These are phyloP conservation scores for Aspergillus diversus DNA, from an alignment of 495 filamentous ascomycete genomes.

Conservation along the genomic window DNA sequence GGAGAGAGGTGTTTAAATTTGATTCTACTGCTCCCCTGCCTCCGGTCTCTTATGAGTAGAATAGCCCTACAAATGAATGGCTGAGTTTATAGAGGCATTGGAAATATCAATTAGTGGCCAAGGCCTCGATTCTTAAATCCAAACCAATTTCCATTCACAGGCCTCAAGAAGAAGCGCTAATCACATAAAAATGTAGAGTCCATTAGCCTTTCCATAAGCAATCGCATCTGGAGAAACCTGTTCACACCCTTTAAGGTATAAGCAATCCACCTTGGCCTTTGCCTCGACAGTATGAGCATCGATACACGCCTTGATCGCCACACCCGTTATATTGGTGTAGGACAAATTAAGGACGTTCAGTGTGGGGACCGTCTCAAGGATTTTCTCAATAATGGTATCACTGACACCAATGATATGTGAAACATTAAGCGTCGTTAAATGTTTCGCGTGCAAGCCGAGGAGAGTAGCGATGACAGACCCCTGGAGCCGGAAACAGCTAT, in stretches of 20 bases:
- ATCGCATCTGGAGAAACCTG: slow-evolving; percentile 43
- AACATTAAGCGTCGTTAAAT: slow-evolving; percentile 38
- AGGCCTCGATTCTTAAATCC: background rate
- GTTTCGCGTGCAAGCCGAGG: slow-evolving; percentile 18
- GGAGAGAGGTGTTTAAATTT: slow-evolving; percentile 61
- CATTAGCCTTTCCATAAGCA: slow-evolving; percentile 38
- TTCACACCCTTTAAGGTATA: slow-evolving; percentile 38
- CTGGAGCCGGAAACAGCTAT: slow-evolving; percentile 30
- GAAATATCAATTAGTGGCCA: background rate
- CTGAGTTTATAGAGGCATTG: background rate
- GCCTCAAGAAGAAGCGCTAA: background rate
- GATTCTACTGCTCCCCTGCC: background rate
- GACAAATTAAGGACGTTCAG: slow-evolving; percentile 42
- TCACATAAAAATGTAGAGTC: slow-evolving; percentile 32
- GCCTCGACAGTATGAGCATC: slow-evolving; percentile 21
- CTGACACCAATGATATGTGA: slow-evolving; percentile 27
- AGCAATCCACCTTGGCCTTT: slow-evolving; percentile 21
- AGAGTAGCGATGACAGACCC: slow-evolving; percentile 7
- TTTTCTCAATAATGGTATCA: slow-evolving; percentile 22
- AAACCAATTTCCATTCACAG: background rate
- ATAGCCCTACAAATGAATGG: background rate
- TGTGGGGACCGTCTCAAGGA: slow-evolving; percentile 25
- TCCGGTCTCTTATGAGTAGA: background rate
- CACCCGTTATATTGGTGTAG: slow-evolving; percentile 41
- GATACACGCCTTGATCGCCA: slow-evolving; percentile 34